phyloP scores from a whole-genome alignment of 148 eudicot genomes.

The Agrostemma githago region DNA sequence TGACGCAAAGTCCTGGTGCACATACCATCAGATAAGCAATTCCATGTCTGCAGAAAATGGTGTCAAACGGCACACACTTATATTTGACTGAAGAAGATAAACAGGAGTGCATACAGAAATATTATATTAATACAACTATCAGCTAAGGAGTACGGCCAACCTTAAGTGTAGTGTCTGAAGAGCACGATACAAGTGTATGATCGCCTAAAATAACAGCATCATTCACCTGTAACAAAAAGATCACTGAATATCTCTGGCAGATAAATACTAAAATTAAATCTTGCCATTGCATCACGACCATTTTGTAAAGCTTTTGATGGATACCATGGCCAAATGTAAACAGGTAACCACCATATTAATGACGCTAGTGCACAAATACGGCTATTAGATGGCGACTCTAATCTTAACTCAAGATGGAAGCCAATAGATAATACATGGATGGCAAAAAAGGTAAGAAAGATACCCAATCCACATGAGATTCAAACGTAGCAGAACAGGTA shows the following conservation, averaged over 20 bases:
- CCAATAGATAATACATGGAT: not conserved
- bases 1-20: constrained; percentile 81
- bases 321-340: not conserved
- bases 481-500: constrained; percentile 79
- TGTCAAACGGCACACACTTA: constrained; percentile 6
- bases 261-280: not conserved
- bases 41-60: constrained; percentile 59
- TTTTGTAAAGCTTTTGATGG: not conserved
- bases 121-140: not conserved
- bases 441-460: constrained; percentile 9
- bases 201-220: constrained; percentile 79
- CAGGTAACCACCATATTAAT: not conserved
- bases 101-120: not conserved
- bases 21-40: constrained; percentile 64
- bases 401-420: not conserved
- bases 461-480: constrained; percentile 99
- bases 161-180: constrained; percentile 93
- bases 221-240: constrained; percentile 67
- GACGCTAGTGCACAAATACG: not conserved
- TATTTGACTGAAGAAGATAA: constrained; percentile 5
- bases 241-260: not conserved
- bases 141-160: constrained; percentile 26
- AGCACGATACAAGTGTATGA: constrained; percentile 85
- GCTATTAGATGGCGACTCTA: not conserved
- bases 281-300: not conserved